Evolutionary conservation across 2,329 filamentous ascomycete genomes (phyloP).

Genomic region (Arthrobotrys megalospora): DNA sequence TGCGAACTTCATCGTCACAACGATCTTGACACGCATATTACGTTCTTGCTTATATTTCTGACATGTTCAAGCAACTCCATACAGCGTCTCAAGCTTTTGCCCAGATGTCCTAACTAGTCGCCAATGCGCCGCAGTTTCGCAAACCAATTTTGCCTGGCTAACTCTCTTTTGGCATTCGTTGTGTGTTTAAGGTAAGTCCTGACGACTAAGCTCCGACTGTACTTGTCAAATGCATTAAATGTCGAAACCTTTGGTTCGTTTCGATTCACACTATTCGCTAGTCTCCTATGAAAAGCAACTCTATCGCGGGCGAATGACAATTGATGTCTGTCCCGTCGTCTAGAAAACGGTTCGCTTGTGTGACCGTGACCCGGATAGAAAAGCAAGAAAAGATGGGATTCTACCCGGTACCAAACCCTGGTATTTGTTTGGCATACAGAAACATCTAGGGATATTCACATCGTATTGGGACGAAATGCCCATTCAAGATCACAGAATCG

Average conservation of each 20-base stretch:
- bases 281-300: neutral
- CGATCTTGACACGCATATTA: neutral
- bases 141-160: neutral
- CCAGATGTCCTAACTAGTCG: neutral
- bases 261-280: neutral
- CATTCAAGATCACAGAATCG: neutral
- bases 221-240: conserved; percentile 27
- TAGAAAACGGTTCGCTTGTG: conserved; percentile 6
- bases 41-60: neutral
- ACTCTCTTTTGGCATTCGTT: neutral
- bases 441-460: neutral
- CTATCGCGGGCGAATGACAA: neutral
- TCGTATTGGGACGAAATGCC: neutral
- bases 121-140: neutral
- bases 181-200: neutral
- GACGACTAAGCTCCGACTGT: conserved; percentile 15
- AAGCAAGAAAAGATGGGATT: neutral
- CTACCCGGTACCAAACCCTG: neutral
- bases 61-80: neutral
- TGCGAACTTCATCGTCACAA: neutral
- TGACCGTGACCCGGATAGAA: conserved; percentile 10
- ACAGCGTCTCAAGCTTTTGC: conserved; percentile 10
- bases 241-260: neutral
- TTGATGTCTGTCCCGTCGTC: neutral
- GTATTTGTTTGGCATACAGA: neutral